A percentile compares a stretch with the other conserved stretches of the same genome.
phyloP scores from a whole-genome alignment of 768 basidiomycete genomes.

The Kwoniella sp. region DNA sequence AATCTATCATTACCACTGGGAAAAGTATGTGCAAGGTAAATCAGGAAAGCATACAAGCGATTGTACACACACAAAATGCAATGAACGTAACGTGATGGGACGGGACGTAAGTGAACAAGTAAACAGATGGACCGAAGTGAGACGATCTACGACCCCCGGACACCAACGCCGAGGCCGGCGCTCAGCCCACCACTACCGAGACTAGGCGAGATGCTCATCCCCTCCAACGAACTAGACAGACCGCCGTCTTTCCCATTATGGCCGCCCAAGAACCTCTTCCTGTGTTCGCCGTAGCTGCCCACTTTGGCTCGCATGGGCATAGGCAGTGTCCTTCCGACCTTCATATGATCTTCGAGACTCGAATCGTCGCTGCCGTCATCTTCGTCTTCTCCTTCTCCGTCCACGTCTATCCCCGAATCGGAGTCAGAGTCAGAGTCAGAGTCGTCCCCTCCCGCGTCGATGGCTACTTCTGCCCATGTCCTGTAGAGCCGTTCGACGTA shows the following conservation, averaged over 20 bases:
- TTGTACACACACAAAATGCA: too few relatives aligned
- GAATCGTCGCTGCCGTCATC: conserved; percentile 33
- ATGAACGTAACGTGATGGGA: not conserved
- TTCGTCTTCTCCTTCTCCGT: conserved; percentile 50
- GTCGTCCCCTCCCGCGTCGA: conserved; percentile 69
- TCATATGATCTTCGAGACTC: conserved; percentile 22
- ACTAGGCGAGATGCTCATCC: conserved; percentile 50
- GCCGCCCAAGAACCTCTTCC: conserved; percentile 21
- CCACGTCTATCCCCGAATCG: conserved; percentile 32
- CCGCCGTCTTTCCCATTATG: conserved; percentile 29
- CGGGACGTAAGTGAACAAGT: not conserved
- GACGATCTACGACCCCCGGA: not conserved
- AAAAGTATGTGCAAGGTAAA: too few relatives aligned
- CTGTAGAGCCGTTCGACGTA: conserved; percentile 85
- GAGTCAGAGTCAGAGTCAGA: conserved; percentile 69
- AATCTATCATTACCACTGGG: too few relatives aligned
- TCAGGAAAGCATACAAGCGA: too few relatives aligned
- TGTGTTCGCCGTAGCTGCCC: conserved; percentile 27
- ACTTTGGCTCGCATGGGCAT: conserved; percentile 20
- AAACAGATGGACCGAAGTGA: too few relatives aligned
- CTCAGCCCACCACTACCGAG: not conserved
- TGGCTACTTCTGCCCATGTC: conserved; percentile 82
- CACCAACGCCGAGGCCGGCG: conserved; percentile 3
- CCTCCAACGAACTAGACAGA: conserved; percentile 44
- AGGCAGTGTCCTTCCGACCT: not conserved